phyloP scores from a whole-genome alignment of 768 basidiomycete species.

The Plicaturopsis crispa region DNA sequence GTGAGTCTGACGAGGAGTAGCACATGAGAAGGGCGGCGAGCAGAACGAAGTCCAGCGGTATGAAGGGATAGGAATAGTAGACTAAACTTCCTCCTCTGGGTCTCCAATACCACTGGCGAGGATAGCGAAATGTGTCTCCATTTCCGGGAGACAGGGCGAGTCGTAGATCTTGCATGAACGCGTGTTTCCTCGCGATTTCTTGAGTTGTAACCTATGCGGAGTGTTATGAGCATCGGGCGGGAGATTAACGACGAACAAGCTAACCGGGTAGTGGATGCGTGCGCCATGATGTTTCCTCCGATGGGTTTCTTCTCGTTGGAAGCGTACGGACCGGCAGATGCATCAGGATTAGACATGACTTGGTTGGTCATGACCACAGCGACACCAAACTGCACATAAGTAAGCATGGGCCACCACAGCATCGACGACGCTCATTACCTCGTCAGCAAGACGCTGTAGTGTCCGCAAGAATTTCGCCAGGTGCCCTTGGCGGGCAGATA shows the following conservation, averaged over 20 bases:
- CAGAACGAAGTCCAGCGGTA: too few relatives aligned
- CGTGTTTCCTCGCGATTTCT: slow-evolving; percentile 87
- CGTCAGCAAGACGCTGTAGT: slow-evolving; percentile 89
- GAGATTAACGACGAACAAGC: slow-evolving; percentile 10
- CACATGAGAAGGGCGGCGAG: too few relatives aligned
- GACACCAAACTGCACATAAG: slow-evolving; percentile 72
- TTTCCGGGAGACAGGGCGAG: slow-evolving; percentile 95
- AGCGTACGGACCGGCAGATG: slow-evolving; percentile 80
- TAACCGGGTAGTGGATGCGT: slow-evolving; percentile 94
- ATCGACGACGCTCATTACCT: slow-evolving; percentile 54
- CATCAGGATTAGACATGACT: slow-evolving; percentile 99
- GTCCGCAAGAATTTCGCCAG: slow-evolving; percentile 93
- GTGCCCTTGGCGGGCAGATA: slow-evolving; percentile 92
- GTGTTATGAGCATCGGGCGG: slow-evolving; percentile 1
- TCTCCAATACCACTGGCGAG: slow-evolving; percentile 88
- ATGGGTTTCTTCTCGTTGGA: slow-evolving; percentile 97
- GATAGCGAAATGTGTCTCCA: slow-evolving; percentile 93
- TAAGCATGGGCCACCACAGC: background rate
- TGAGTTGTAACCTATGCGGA: slow-evolving; percentile 67
- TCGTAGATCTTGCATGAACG: slow-evolving; percentile 97
- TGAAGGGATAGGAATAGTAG: too few relatives aligned
- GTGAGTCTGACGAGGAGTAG: too few relatives aligned
- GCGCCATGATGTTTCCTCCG: slow-evolving; percentile 98
- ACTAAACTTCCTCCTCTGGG: slow-evolving; percentile 77
- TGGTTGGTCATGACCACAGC: slow-evolving; percentile 98